phyloP scores from a whole-genome alignment of 768 basidiomycete genomes.

The Boletus coccyginus region DNA sequence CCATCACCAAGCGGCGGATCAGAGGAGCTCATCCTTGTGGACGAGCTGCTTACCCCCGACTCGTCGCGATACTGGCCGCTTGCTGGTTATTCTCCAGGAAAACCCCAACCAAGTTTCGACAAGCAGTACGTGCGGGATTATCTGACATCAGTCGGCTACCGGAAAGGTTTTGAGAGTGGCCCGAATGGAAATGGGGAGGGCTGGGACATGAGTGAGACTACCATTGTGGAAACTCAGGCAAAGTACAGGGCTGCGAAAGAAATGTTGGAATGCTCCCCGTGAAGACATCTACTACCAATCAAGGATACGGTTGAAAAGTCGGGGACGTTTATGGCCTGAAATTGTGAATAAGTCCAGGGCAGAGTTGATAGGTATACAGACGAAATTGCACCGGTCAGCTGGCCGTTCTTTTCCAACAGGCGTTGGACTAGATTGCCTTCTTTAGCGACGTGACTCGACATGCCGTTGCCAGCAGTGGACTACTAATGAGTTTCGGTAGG shows the following conservation, averaged over 20 bases:
- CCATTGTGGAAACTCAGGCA: slow-evolving; percentile 72
- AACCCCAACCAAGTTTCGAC: slow-evolving; percentile 86
- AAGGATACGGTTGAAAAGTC: neutral
- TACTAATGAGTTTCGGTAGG: too few species aligned
- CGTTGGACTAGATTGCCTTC: too few species aligned
- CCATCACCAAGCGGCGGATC: slow-evolving; percentile 31
- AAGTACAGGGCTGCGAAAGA: slow-evolving; percentile 80
- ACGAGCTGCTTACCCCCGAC: slow-evolving; percentile 97
- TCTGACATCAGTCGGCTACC: slow-evolving; percentile 71
- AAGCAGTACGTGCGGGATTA: slow-evolving; percentile 98
- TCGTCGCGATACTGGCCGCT: slow-evolving; percentile 97
- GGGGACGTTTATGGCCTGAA: too few species aligned
- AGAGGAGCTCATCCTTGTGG: slow-evolving; percentile 77
- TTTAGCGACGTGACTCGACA: too few species aligned
- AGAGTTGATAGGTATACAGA: too few species aligned
- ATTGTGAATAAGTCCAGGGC: too few species aligned
- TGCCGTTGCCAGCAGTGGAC: too few species aligned
- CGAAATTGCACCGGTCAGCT: too few species aligned
- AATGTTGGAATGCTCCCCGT: slow-evolving; percentile 41
- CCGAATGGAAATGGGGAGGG: slow-evolving; percentile 65
- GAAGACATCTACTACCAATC: slow-evolving; percentile 3
- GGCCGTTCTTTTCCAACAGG: too few species aligned
- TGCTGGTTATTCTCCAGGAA: slow-evolving; percentile 66
- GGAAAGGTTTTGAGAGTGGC: slow-evolving; percentile 74
- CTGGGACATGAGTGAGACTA: slow-evolving; percentile 73